Evolutionary conservation across 1,139 yeast species (phyloP).

Genomic region (Suhomyces terraborum): DNA sequence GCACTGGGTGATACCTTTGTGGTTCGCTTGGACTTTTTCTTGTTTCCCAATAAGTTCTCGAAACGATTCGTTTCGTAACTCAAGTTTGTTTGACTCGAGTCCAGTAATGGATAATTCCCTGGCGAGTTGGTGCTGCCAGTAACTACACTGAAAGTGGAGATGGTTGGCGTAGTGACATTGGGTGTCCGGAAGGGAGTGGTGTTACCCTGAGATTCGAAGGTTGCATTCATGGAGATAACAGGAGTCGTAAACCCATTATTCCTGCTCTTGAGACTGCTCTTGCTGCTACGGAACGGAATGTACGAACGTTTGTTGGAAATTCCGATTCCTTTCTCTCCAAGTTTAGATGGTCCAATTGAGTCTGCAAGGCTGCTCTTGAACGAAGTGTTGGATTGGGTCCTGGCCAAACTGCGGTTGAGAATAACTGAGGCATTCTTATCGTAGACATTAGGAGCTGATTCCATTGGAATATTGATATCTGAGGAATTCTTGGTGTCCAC

Average conservation of each 20-base stretch:
- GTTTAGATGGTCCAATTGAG: constrained; percentile 42
- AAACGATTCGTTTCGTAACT: constrained; percentile 20
- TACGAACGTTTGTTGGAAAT: constrained; percentile 37
- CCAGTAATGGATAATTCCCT: constrained; percentile 15
- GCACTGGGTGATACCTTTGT: constrained; percentile 20
- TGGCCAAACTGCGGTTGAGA: constrained; percentile 70
- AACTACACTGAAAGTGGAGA: constrained; percentile 6
- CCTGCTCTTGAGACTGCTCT: constrained; percentile 21
- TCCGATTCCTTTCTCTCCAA: constrained; percentile 19
- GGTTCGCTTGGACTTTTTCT: constrained; percentile 27
- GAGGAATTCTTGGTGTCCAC: constrained; percentile 46
- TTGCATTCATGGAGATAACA: constrained; percentile 13
- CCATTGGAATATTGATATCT: constrained; percentile 53
- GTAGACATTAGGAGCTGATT: constrained; percentile 75
- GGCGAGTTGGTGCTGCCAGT: constrained; percentile 6
- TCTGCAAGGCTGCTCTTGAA: constrained; percentile 75
- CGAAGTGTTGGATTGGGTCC: constrained; percentile 74
- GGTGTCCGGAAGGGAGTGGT: constrained; percentile 17
- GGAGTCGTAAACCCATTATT: constrained; percentile 28
- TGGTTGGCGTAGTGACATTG: constrained; percentile 10
- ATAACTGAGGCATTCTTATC: constrained; percentile 79
- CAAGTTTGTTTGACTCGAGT: constrained; percentile 13
- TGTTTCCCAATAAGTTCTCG: constrained; percentile 34
- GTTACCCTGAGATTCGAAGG: constrained; percentile 12
- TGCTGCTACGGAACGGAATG: constrained; percentile 46